Conservation (phyloP, 257 asterid species). For the Przewalskia tangutica region DNA sequence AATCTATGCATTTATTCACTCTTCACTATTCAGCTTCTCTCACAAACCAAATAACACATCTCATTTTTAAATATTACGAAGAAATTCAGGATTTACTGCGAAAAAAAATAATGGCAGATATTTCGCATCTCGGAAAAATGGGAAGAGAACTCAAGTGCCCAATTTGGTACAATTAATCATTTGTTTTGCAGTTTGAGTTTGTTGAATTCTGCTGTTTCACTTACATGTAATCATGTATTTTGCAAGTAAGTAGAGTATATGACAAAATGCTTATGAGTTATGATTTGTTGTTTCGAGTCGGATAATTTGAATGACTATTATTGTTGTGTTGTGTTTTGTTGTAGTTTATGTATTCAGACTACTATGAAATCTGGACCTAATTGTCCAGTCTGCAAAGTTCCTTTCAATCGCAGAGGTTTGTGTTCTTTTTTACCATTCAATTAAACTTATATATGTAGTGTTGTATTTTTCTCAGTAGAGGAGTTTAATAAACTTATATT, state of each 20-base stretch:
- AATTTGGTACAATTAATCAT: conserved; percentile 48
- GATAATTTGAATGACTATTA: background rate
- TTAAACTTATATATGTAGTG: background rate
- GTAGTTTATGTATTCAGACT: conserved; percentile 65
- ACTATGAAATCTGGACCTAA: conserved; percentile 66
- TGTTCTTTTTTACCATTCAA: background rate
- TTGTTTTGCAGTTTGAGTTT: conserved; percentile 63
- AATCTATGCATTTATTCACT: background rate
- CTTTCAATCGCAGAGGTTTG: conserved; percentile 80
- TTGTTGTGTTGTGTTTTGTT: background rate
- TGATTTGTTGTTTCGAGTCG: background rate
- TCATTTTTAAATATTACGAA: background rate
- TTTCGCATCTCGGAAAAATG: conserved; percentile 77
- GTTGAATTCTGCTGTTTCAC: conserved; percentile 65
- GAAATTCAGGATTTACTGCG: background rate
- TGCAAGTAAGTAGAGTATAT: conserved; percentile 61
- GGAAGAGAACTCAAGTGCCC: conserved; percentile 99
- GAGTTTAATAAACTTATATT: background rate
- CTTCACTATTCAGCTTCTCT: background rate
- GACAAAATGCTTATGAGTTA: background rate
- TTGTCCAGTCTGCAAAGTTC: conserved; percentile 94
- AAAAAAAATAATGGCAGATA: conserved; percentile 43
- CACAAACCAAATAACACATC: background rate
- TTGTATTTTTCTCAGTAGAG: background rate
- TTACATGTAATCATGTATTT: conserved; percentile 85